Evolutionary conservation across 805 yeast genomes (phyloP).

Genomic region (Saturnispora mendoncae): DNA sequence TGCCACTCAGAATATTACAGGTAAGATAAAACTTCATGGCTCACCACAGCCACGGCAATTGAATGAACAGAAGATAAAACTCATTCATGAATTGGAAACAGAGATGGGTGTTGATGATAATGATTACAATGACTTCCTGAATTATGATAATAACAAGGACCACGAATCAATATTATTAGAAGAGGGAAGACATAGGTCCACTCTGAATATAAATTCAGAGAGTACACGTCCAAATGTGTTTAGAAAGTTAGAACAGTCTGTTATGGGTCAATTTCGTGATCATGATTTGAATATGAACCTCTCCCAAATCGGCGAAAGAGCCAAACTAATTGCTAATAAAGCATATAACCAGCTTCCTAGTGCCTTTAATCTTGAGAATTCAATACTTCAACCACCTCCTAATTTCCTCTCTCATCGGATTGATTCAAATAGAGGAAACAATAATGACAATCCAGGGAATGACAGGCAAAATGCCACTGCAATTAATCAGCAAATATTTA

Average conservation of each 20-base stretch:
- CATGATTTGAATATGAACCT: slow-evolving; percentile 18
- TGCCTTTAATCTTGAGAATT: slow-evolving; percentile 11
- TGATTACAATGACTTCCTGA: neutral
- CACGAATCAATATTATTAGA: slow-evolving; percentile 25
- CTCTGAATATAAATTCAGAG: neutral
- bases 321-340: slow-evolving; percentile 22
- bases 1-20: neutral
- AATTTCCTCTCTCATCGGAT: slow-evolving; percentile 9
- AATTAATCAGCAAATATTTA: slow-evolving; percentile 6
- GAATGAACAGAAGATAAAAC: slow-evolving; percentile 14
- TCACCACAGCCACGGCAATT: neutral
- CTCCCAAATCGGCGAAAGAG: slow-evolving; percentile 21
- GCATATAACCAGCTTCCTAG: slow-evolving; percentile 21
- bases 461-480: neutral
- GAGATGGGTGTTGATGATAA: slow-evolving; percentile 21
- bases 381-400: slow-evolving; percentile 12
- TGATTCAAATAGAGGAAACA: neutral
- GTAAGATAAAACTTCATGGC: neutral
- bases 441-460: neutral
- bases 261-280: slow-evolving; percentile 16
- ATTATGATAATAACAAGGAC: neutral
- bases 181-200: neutral
- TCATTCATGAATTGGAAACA: slow-evolving; percentile 17
- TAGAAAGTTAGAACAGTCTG: slow-evolving; percentile 12
- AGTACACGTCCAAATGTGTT: slow-evolving; percentile 8